phyloP scores from a whole-genome alignment of 2,329 filamentous ascomycete genomes.

The Hymenoscyphus repandus region DNA sequence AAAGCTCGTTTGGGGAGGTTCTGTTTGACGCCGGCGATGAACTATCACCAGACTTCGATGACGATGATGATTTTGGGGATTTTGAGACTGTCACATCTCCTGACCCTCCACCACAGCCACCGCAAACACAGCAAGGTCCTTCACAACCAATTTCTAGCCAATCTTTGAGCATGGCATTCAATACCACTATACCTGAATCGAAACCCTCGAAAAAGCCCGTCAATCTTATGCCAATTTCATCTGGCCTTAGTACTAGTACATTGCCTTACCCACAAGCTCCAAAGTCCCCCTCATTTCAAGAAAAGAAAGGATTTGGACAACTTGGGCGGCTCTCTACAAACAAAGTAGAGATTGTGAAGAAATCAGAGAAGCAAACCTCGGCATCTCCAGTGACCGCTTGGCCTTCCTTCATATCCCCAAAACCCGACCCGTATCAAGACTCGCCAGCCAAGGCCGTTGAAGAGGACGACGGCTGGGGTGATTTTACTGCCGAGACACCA shows the following conservation, averaged over 20 bases:
- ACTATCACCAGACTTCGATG: constrained; percentile 32
- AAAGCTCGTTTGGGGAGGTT: constrained; percentile 24
- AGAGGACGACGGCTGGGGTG: constrained; percentile 47
- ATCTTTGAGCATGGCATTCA: constrained; percentile 31
- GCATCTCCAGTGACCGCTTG: constrained; percentile 29
- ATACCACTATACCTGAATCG: constrained; percentile 26
- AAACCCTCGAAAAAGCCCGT: constrained; percentile 29
- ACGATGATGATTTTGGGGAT: constrained; percentile 62
- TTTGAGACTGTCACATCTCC: constrained; percentile 51
- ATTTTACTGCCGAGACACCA: constrained; percentile 41
- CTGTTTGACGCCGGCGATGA: constrained; percentile 36
- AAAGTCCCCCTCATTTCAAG: constrained; percentile 48
- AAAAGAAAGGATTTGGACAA: constrained; percentile 46
- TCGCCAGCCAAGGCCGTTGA: constrained; percentile 27
- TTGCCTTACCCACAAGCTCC: constrained; percentile 43
- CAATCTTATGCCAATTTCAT: constrained; percentile 33
- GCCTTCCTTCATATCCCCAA: constrained; percentile 25
- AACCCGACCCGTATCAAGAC: constrained; percentile 21
- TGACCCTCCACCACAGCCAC: constrained; percentile 19
- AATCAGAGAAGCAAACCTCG: constrained; percentile 30
- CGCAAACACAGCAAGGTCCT: constrained; percentile 8
- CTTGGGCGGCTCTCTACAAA: constrained; percentile 43
- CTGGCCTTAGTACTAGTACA: constrained; percentile 18
- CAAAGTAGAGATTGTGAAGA: constrained; percentile 30
- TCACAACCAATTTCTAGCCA: constrained; percentile 13